phyloP scores from a whole-genome alignment of 1,284 basidiomycete species.

The Cryptococcus neoformans region DNA sequence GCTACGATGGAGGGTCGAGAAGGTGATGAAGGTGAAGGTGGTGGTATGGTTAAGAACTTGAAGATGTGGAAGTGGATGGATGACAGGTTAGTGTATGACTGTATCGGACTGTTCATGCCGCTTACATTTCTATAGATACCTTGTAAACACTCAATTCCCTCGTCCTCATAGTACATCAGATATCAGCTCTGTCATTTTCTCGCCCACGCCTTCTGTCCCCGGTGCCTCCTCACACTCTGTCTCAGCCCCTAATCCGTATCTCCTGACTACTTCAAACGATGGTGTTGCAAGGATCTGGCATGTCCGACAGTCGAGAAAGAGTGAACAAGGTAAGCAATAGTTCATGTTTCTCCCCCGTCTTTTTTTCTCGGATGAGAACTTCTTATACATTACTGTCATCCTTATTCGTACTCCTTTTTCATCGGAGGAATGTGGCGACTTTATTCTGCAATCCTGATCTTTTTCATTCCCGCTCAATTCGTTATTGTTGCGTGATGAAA shows the following conservation, averaged over 20 bases:
- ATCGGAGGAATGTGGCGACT: conserved; percentile 37
- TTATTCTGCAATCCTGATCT: conserved; percentile 51
- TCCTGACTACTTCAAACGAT: conserved; percentile 47
- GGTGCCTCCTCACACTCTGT: conserved; percentile 8
- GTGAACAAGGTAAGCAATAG: conserved; percentile 41
- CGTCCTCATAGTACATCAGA: conserved; percentile 71
- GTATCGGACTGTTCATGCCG: background rate
- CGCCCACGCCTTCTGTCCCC: conserved; percentile 17
- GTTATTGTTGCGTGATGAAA: background rate
- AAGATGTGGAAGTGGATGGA: conserved; percentile 86
- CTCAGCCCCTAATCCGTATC: conserved; percentile 31
- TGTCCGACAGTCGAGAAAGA: conserved; percentile 40
- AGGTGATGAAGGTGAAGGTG: conserved; percentile 56
- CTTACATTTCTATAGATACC: conserved; percentile 30
- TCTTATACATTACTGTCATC: conserved; percentile 44
- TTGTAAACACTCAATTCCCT: conserved; percentile 81
- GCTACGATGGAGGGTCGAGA: conserved; percentile 81
- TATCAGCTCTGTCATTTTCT: conserved; percentile 69
- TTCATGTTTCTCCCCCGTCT: background rate
- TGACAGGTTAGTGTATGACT: conserved; percentile 42
- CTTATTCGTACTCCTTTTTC: conserved; percentile 31
- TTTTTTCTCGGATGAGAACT: conserved; percentile 39
- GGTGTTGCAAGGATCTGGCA: conserved; percentile 53
- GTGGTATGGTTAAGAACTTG: conserved; percentile 66
- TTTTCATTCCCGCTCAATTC: background rate